Conservation (phyloP, 495 filamentous ascomycete genomes). For the Talaromyces proteolyticus region DNA sequence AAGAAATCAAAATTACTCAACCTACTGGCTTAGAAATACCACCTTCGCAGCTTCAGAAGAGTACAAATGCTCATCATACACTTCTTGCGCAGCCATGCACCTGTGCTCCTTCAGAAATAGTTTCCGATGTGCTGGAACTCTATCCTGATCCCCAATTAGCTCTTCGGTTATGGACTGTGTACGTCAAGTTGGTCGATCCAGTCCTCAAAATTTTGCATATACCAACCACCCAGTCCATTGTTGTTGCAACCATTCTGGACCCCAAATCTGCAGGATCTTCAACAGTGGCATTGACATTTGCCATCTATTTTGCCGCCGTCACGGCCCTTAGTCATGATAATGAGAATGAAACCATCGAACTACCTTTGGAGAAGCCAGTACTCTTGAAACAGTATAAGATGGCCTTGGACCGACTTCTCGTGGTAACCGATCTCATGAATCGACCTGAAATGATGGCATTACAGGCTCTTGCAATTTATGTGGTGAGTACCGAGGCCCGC, state of each 20-base stretch:
- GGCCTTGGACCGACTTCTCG: constrained; percentile 26
- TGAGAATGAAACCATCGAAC: constrained; percentile 7
- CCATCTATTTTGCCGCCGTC: constrained; percentile 30
- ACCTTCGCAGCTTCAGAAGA: constrained; percentile 2
- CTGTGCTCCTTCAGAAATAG: background rate
- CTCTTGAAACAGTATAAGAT: constrained; percentile 25
- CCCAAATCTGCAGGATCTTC: constrained; percentile 22
- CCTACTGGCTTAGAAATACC: constrained; percentile 13
- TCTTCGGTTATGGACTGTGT: constrained; percentile 60
- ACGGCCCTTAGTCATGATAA: constrained; percentile 16
- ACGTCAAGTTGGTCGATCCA: constrained; percentile 55
- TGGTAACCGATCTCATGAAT: constrained; percentile 26
- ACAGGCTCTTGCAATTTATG: constrained; percentile 26
- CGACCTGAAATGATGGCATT: constrained; percentile 21
- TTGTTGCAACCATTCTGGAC: constrained; percentile 23
- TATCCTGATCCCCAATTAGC: constrained; percentile 61
- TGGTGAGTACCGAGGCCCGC: constrained; percentile 3
- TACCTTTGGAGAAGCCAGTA: constrained; percentile 19
- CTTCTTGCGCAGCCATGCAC: constrained; percentile 1
- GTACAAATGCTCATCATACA: constrained; percentile 1
- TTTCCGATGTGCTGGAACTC: constrained; percentile 14
- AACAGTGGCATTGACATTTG: constrained; percentile 28
- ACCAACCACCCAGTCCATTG: constrained; percentile 38
- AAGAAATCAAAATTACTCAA: constrained; percentile 5
- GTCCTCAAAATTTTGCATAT: constrained; percentile 60